Evolutionary conservation across 257 asterid species (phyloP).

Genomic region (Ehretia macrophylla): DNA sequence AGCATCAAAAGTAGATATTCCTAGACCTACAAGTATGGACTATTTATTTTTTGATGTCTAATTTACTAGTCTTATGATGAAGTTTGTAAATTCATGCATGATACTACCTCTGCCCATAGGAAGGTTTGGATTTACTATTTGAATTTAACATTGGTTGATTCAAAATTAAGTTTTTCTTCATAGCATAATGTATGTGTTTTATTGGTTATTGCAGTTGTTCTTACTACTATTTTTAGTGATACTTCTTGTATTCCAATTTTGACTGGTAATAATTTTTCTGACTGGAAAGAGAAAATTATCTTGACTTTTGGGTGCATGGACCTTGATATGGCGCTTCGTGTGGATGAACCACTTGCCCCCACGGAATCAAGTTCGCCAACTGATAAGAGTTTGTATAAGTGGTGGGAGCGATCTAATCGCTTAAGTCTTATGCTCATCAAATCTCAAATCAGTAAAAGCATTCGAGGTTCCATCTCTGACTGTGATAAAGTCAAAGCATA

Average conservation of each 20-base stretch:
- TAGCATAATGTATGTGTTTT: no score
- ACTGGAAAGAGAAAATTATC: not conserved
- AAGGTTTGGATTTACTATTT: no score
- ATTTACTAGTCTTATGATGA: no score
- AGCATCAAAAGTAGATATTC: no score
- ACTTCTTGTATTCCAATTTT: not conserved
- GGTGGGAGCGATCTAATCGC: slow-evolving; percentile 5
- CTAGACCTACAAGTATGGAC: no score
- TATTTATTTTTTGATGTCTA: no score
- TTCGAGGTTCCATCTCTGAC: not conserved
- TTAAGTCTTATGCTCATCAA: slow-evolving; percentile 3
- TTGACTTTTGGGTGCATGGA: not conserved
- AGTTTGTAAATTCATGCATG: no score
- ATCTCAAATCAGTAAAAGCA: not conserved
- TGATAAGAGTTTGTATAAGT: not conserved
- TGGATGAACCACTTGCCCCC: not conserved
- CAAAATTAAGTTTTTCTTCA: no score
- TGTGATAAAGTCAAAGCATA: not conserved
- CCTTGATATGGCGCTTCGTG: slow-evolving; percentile 1
- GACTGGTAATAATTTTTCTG: not conserved
- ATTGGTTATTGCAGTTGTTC: not conserved
- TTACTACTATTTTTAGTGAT: not conserved
- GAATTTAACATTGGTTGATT: no score
- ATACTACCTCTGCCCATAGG: no score
- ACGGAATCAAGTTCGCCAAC: slow-evolving; percentile 2